Conservation (phyloP, 306 rosid genomes). For the Mucuna pruriens region DNA sequence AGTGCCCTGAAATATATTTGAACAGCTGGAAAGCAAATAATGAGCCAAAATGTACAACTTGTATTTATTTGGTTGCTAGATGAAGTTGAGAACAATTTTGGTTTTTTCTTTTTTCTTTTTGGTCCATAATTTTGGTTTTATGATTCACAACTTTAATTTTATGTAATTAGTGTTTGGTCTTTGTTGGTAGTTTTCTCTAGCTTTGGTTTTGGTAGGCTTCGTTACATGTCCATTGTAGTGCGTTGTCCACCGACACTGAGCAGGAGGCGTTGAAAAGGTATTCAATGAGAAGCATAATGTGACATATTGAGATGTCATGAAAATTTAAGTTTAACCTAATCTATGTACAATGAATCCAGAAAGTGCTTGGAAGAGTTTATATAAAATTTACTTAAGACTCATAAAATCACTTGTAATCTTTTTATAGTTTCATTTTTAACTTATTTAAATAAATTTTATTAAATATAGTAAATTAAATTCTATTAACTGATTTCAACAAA, state of each 20-base stretch:
- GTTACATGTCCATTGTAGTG: neutral
- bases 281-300: too few relatives aligned
- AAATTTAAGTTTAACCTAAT: too few relatives aligned
- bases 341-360: too few relatives aligned
- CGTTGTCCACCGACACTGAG: neutral
- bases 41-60: neutral
- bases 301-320: too few relatives aligned
- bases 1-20: neutral
- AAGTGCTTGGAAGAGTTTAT: too few relatives aligned
- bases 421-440: too few relatives aligned
- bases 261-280: neutral
- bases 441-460: too few relatives aligned
- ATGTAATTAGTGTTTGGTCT: neutral
- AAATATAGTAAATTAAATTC: too few relatives aligned
- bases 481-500: too few relatives aligned
- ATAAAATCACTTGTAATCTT: neutral
- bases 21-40: neutral
- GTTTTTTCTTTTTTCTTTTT: neutral
- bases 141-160: neutral
- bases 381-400: neutral
- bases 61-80: neutral
- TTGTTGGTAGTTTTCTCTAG: neutral
- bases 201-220: neutral
- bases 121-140: neutral
- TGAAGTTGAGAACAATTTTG: neutral